Percentiles rank a stretch among this genome's conserved stretches.
Evolutionary conservation across 2,329 filamentous ascomycete species (phyloP).

Genomic region (Cadophora luteo-olivacea): DNA sequence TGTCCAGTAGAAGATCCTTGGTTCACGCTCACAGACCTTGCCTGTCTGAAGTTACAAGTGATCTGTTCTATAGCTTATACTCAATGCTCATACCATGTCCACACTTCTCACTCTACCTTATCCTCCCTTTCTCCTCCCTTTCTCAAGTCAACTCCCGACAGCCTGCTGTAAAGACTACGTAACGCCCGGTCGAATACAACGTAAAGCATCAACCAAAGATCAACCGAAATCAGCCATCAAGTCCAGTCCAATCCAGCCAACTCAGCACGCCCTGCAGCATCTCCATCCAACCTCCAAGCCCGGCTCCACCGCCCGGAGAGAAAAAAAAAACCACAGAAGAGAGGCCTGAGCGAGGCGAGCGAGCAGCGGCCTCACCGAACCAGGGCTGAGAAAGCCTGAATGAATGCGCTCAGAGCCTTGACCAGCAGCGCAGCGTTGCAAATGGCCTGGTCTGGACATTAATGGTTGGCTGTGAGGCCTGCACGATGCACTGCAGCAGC

Average conservation of each 20-base stretch:
- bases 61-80: too few species aligned
- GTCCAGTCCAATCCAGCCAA: background rate
- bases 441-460: background rate
- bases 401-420: background rate
- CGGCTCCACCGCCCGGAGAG: background rate
- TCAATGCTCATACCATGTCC: too few species aligned
- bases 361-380: background rate
- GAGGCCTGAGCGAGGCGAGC: slow-evolving; percentile 8
- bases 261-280: background rate
- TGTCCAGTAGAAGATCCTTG: too few species aligned
- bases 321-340: background rate
- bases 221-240: background rate
- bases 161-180: too few species aligned
- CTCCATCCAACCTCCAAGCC: background rate
- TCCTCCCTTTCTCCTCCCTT: too few species aligned
- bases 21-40: too few species aligned
- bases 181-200: background rate
- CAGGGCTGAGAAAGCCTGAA: too few species aligned
- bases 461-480: background rate
- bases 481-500: background rate
- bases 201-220: background rate
- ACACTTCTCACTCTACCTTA: too few species aligned
- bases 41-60: too few species aligned
- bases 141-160: too few species aligned
- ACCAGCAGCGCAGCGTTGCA: background rate